Evolutionary conservation across 805 yeast species (phyloP), one percentile per base, ranked within the genome.

Genomic region (Ogataea nitratoaversa): DNA sequence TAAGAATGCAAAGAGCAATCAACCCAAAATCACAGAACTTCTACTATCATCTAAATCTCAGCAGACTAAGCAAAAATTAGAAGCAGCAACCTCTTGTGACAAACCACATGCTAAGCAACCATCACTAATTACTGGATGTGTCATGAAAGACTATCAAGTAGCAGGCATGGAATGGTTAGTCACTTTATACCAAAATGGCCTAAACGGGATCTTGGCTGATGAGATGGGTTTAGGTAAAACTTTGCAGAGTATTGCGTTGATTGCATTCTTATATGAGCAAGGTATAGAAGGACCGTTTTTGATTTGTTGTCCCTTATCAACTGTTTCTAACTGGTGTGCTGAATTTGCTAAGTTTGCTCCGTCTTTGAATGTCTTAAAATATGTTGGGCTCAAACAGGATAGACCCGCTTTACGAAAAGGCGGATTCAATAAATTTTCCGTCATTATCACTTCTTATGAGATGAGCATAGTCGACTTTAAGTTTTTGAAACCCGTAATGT

Each of bases 221-320:
- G 98, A 91, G 60, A 91, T 91, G 99, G 98, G 98, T 0, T 67
- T 91, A 19, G 99, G 99, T 2, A 91, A 91, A 58, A 93, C 99
- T 0, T 62, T 91, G 7, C 96, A 93, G 60, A 82, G 93, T 32
- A 87, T 91, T 40, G 75, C 96, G 0, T 70, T 91, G 44, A 53
- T 89, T 4, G 77, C 87, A 5, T 86, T 82, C 54, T 66, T 90
- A 28, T 73, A 82, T 34, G 96, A 87, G 49, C 79, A 86, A 59
- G 89, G 85, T 3, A 76, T 87, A 1, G 62, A 66, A 29, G 95
- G 95, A 0, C 93, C 95, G 0, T 87, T 84, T 52, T 61, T 87
- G 30, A 70, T 87, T 38, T 83, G 85, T 20, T 87, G 87, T 5
- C 96, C 96, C 0, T 63, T 87, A 18, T 85, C 95, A 2, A 90